A percentile compares a stretch with the other conserved stretches of the same genome.
Conservation (phyloP, 306 rosid genomes). For the Lablab purpureus region DNA sequence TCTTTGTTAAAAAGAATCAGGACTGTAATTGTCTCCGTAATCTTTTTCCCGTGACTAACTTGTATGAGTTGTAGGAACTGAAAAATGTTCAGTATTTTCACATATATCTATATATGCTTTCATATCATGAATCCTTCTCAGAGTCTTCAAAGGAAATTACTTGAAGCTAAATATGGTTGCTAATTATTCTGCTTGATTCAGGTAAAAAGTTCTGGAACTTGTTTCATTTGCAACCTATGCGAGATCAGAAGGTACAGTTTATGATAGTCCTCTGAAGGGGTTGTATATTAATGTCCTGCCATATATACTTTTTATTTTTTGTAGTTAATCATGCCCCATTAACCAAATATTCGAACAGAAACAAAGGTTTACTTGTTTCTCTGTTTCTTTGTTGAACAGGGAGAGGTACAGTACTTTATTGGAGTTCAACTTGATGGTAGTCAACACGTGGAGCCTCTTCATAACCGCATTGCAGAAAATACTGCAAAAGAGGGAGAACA, state of each 20-base stretch:
- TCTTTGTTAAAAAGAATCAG: background rate
- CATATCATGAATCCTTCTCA: conserved; percentile 4
- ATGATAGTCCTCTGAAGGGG: conserved; percentile 11
- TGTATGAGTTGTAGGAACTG: background rate
- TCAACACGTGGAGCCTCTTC: conserved; percentile 92
- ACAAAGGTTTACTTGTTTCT: conserved; percentile 14
- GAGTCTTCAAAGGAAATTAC: conserved; percentile 28
- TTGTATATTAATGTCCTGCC: conserved; percentile 20
- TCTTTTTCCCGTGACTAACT: background rate
- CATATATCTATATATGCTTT: background rate
- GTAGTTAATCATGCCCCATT: conserved; percentile 4
- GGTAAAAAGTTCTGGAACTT: conserved; percentile 98
- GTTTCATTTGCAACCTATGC: conserved; percentile 99
- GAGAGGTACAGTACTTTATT: conserved; percentile 95
- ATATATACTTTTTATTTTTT: background rate
- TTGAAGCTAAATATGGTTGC: conserved; percentile 8
- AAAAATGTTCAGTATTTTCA: conserved; percentile 18
- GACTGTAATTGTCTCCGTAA: background rate
- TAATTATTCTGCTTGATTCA: conserved; percentile 48
- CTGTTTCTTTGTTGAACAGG: conserved; percentile 58
- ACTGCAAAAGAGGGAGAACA: conserved; percentile 76
- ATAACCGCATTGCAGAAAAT: conserved; percentile 71
- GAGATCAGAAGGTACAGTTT: conserved; percentile 85
- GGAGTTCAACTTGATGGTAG: conserved; percentile 99
- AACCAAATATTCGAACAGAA: background rate